Evolutionary conservation across 306 rosid genomes (phyloP), one percentile per base, ranked within the genome.

Genomic region (Sesbania bispinosa): DNA sequence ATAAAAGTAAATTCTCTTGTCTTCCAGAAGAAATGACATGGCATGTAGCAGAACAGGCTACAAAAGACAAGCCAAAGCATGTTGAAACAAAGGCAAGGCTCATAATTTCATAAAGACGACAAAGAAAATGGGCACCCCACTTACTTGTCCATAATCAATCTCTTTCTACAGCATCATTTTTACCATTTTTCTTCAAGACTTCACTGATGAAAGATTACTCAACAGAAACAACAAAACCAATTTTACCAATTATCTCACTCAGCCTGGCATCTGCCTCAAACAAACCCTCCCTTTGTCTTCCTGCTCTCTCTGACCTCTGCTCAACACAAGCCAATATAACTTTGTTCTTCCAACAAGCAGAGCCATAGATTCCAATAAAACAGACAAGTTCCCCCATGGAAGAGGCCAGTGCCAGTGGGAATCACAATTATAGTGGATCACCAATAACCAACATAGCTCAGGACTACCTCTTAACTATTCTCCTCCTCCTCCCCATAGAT

Each of bases 401-500:
- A 42, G 92, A 69, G 58, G 67, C 80, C 24, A 83, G 81, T 50
- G 62, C 64, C 4, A 82, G 83, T 61, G 59, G 42, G 43, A 51
- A 72, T 30, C 65, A 62, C 24, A 71, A 14, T 67, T 29, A 52
- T 55, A 74, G 73, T 77, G 89, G 81, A 81, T 93, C 97, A 51
- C 86, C 97, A 64, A 84, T 90, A 41, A 78, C 80, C 69, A 77
- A 66, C 74, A 32, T 93, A 70, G 74, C 92, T 70, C 82, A 84
- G 41, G 98, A 93, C 84, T 90, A 90, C 42, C 79, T 90, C 63
- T 83, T 87, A 52, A 66, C 92, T 6, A 78, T 88, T 67, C 84
- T 93, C 41, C 85, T 88, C 4, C 85, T 81, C 10, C 84, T 93
- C 1, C 98, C 98, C 57, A 13, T 82, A 2, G 92, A 93, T 55